These are phyloP conservation scores for Phialophora expanda DNA, from an alignment of 2,329 filamentous ascomycete species.

Conservation along the genomic window DNA sequence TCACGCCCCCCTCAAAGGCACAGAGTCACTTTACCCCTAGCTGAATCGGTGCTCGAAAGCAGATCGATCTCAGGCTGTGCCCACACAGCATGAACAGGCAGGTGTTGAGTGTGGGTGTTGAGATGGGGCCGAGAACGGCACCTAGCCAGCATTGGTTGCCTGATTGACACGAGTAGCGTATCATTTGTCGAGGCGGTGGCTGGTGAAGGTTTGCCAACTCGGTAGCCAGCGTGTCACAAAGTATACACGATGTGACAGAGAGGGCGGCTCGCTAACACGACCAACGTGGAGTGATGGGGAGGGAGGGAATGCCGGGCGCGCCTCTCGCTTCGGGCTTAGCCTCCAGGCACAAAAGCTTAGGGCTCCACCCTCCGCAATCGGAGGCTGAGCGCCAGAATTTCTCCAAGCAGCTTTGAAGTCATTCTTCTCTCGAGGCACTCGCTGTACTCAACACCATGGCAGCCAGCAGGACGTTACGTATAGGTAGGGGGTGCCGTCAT, in stretches of 20 bases:
- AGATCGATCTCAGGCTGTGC: not conserved
- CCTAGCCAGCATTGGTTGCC: not conserved
- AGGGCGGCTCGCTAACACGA: no score
- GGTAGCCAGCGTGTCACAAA: not conserved
- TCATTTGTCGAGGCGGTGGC: not conserved
- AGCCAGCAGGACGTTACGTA: slow-evolving; percentile 31
- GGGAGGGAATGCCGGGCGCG: not conserved
- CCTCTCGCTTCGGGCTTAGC: not conserved
- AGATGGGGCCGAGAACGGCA: no score
- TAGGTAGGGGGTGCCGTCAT: slow-evolving; percentile 21
- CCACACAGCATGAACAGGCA: not conserved
- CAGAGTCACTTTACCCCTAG: not conserved
- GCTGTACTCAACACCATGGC: not conserved
- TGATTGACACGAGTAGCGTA: not conserved
- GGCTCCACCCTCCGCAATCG: not conserved
- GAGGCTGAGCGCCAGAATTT: not conserved
- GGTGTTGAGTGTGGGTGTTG: not conserved
- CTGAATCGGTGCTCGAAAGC: not conserved
- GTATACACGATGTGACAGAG: no score
- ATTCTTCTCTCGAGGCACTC: not conserved
- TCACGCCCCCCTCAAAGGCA: no score
- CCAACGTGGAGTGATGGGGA: no score
- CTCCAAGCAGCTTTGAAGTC: not conserved
- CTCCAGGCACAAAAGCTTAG: not conserved
- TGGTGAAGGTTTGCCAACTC: not conserved